Base-by-base conservation (phyloP, 495 filamentous ascomycete species). In the Penicillium riverlandense region DNA sequence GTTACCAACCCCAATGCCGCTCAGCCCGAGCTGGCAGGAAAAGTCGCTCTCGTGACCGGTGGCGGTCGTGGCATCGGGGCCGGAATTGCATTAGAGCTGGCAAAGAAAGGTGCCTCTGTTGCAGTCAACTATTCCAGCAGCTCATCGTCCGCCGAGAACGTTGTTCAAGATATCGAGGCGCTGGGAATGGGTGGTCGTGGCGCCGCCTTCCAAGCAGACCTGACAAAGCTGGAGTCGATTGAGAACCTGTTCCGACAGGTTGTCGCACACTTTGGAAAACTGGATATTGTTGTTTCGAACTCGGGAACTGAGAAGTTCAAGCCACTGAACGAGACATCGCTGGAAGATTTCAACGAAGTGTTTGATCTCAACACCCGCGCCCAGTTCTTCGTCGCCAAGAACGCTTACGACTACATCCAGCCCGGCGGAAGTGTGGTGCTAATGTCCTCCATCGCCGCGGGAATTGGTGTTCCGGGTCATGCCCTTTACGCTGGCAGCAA, bases 301-400 rank as follows among this genome's bases (percentile, higher is more conserved):
- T 74, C 77, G 8, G 78, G 78, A 34, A 80, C 57, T 1, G 70
- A 70, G 45, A 59, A 58, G 31, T 74, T 74, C 48, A 64, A 63
- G 10, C 54, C 57, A 0, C 61, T 81, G 40, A 75, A 79, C 47
- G 84, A 90, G 43, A 75, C 88, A 14, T 88, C 84, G 6, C 74
- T 82, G 52, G 82, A 81, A 45, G 81, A 84, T 54, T 89, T 81
- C 69, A 84, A 91, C 62, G 70, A 76, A 37, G 80, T 90, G 40
- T 88, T 91, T 61, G 75, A 76, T 58, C 66, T 90, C 44, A 91
- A 91, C 66, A 79, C 80, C 5, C 74, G 83, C 7, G 86, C 79
- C 0, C 86, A 91, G 65, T 90, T 89, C 73, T 88, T 90, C 66
- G 86, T 91, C 44, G 85, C 82, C 30, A 84, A 86, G 66, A 75